Evolutionary conservation across 1,139 yeast species (phyloP).

Genomic region (Scheffersomyces titani): DNA sequence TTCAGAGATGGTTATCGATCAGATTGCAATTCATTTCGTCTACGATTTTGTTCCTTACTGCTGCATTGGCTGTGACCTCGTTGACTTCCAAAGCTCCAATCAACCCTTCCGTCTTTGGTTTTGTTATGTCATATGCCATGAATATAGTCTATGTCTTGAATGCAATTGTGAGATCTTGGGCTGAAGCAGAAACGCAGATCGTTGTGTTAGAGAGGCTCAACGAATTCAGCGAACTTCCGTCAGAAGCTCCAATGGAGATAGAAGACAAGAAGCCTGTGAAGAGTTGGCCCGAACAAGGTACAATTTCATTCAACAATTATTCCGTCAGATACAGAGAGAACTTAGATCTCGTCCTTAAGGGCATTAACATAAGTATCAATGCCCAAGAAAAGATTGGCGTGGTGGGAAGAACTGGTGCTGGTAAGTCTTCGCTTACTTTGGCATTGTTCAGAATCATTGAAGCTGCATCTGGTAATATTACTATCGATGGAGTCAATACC

Average conservation of each 20-base stretch:
- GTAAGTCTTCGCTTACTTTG: constrained; percentile 31
- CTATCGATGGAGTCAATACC: constrained; percentile 27
- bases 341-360: constrained; percentile 27
- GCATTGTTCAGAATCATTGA: constrained; percentile 33
- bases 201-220: constrained; percentile 29
- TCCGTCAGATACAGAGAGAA: constrained; percentile 28
- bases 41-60: constrained; percentile 20
- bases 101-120: constrained; percentile 28
- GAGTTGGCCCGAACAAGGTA: constrained; percentile 27
- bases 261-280: constrained; percentile 23
- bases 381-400: constrained; percentile 31
- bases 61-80: constrained; percentile 20
- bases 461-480: constrained; percentile 27
- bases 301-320: constrained; percentile 23
- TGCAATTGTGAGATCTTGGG: constrained; percentile 27
- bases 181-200: constrained; percentile 27
- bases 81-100: constrained; percentile 18
- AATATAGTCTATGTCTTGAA: constrained; percentile 23
- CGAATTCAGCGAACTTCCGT: constrained; percentile 24
- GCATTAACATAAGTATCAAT: constrained; percentile 22
- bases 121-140: constrained; percentile 29
- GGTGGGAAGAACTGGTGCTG: constrained; percentile 36
- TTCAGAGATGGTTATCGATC: constrained; percentile 31
- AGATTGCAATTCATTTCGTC: constrained; percentile 28
- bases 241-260: constrained; percentile 27